Evolutionary conservation across 1,284 basidiomycete species (phyloP), one percentile per base, ranked within the genome.

Genomic region (Pisolithus thermaeus): DNA sequence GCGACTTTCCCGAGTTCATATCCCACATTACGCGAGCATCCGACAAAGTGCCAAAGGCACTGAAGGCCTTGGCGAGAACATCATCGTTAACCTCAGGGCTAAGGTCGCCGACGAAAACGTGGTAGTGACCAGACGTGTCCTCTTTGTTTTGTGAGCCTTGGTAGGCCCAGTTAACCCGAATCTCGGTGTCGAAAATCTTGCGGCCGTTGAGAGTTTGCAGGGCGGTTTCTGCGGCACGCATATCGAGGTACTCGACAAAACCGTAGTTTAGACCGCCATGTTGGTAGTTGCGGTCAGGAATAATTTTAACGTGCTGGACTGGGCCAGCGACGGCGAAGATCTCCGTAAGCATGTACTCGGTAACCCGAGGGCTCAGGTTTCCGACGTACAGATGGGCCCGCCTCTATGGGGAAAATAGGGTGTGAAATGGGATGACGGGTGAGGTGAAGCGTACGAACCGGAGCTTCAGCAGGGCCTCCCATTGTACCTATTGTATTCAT

Each of bases 11-110:
- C 52, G 93, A 97, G 75, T 95, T 96, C 91, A 97, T 95, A 70
- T 99, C 96, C 93, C 96, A 98, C 95, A 99, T 99, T 60, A 99
- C 95, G 45, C 96, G 84, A 46, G 95, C 96, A 70, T 99, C 96
- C 53, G 90, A 94, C 70, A 99, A 79, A 52, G 88, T 91, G 36
- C 93, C 92, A 68, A 98, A 98, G 38, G 92, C 90, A 59, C 83
- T 84, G 75, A 99, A 99, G 16, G 96, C 95, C 73, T 97, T 95
- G 49, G 77, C 88, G 51, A 99, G 84, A 49, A 96, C 89, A n/a
- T 94, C 91, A 67, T 99, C 96, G 69, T 93, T 97, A 65, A 99
- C 94, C 68, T 99, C 96, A 11, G 96, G 94, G 59, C 90, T 90
- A 58, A 99, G 87, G 74, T 99, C 96, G 30, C 96, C 97, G 56